Base-by-base conservation (phyloP, 2,329 filamentous ascomycete genomes). In the Stenocarpella maydis region DNA sequence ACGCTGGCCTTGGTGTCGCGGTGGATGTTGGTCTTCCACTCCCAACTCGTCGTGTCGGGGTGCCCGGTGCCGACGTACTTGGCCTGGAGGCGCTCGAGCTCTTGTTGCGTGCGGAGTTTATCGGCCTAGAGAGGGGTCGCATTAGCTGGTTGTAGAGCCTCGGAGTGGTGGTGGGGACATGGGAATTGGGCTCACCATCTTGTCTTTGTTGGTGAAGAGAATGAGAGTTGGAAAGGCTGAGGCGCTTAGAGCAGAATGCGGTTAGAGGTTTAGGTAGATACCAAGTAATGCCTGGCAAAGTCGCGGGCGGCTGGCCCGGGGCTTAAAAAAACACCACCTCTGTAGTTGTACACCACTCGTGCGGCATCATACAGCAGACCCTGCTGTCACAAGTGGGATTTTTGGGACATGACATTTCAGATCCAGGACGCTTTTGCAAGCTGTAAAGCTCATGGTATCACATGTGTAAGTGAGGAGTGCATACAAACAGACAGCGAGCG, bases 41-140 rank as follows among this genome's bases (percentile, higher is more conserved):
- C 96, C 90, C 96, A 96, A 80, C 94, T 97, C 31, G 94, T 97
- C 17, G 95, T 98, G 83, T 99, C 96, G 52, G 95, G 93, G 81
- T 98, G 95, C 28, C 96, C 96, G 4, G 96, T 98, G 75, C 96
- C 96, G 76, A 99, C 87, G 84, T 96, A 98, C 77, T 97, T 97
- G 77, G 95, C 91, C 82, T 99, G 96, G 21, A 98, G 92, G 73
- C 94, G 91, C 82, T 99, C 96, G 78, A 99, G 95, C 81, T 99
- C 96, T 82, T 99, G 96, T 76, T 97, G 93, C 12, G 94, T 96
- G 79, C 96, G 95, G 74, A 99, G 92, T 84, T 99, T 99, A 85
- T 99, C 96, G 81, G 96, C 96, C 96, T 91, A 58, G 15, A 9
- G 7, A 26, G 15, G 12, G 15, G 9, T 37, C 34, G 15, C 9